These are phyloP conservation scores for Penicillium canescens DNA, from an alignment of 495 filamentous ascomycete species.

Conservation along the genomic window DNA sequence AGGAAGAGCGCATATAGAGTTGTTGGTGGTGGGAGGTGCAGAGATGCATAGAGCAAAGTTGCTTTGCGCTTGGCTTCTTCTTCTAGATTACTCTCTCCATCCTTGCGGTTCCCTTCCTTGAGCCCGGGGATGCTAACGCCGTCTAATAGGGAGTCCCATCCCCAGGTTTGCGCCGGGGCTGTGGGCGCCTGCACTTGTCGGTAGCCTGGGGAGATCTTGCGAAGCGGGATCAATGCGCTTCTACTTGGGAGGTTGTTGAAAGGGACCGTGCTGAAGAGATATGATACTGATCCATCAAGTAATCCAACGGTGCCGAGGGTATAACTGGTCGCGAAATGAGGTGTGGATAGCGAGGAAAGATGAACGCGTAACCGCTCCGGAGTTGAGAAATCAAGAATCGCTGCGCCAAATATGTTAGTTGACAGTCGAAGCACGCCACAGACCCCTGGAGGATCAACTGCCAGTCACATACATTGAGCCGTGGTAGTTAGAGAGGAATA, in stretches of 20 bases:
- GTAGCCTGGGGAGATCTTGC: slow-evolving; percentile 68
- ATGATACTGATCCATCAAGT: slow-evolving; percentile 89
- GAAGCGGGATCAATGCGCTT: slow-evolving; percentile 62
- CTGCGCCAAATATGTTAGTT: slow-evolving; percentile 37
- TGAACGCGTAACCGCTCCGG: slow-evolving; percentile 75
- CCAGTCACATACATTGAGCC: slow-evolving; percentile 61
- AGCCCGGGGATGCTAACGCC: slow-evolving; percentile 22
- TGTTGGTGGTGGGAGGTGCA: slow-evolving; percentile 77
- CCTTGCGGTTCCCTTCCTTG: slow-evolving; percentile 6
- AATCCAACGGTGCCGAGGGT: slow-evolving; percentile 79
- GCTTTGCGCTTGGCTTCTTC: slow-evolving; percentile 44
- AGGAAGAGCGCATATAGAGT: slow-evolving; percentile 87
- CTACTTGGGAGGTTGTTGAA: slow-evolving; percentile 55
- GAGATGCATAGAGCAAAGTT: slow-evolving; percentile 80
- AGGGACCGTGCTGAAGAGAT: slow-evolving; percentile 82
- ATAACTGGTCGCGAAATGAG: slow-evolving; percentile 90
- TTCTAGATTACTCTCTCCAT: slow-evolving; percentile 11
- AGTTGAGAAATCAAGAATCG: slow-evolving; percentile 79
- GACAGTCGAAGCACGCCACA: slow-evolving; percentile 1
- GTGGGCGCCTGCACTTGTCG: slow-evolving; percentile 56
- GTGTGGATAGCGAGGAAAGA: slow-evolving; percentile 85
- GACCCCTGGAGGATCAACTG: slow-evolving; percentile 11
- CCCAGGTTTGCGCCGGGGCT: slow-evolving; percentile 34
- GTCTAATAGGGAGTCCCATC: slow-evolving; percentile 36
- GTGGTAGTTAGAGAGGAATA: slow-evolving; percentile 88